Percentiles rank a stretch among this genome's conserved stretches.
phyloP scores from a whole-genome alignment of 495 filamentous ascomycete species.

The Xylaria flabelliformis region DNA sequence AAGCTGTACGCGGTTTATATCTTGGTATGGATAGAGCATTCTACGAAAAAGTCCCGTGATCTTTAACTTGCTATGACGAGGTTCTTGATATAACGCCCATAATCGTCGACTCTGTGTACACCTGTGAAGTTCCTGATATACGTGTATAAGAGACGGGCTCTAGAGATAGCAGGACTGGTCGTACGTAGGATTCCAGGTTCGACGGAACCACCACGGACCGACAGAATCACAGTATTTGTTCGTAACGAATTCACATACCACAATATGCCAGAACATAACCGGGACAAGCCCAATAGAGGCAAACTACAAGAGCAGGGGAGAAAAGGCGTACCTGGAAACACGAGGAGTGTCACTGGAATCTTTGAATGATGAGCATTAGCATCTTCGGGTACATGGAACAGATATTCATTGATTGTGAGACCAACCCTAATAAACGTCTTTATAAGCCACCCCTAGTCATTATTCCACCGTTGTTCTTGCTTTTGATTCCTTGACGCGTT shows the following conservation, averaged over 20 bases:
- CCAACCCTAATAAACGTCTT: constrained; percentile 27
- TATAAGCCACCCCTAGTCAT: neutral
- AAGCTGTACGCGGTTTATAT: neutral
- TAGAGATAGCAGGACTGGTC: neutral
- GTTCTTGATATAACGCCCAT: neutral
- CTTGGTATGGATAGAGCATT: too few species aligned
- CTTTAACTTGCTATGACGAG: neutral
- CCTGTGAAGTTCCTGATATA: neutral
- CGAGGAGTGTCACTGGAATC: constrained; percentile 23
- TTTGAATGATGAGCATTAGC: constrained; percentile 25
- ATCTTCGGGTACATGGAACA: constrained; percentile 23
- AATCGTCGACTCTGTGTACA: too few species aligned
- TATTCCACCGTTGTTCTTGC: too few species aligned
- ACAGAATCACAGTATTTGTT: neutral
- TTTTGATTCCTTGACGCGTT: neutral
- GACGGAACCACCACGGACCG: neutral
- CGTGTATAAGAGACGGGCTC: neutral
- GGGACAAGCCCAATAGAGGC: neutral
- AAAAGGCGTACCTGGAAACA: constrained; percentile 25
- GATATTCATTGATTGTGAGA: constrained; percentile 29
- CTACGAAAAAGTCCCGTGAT: neutral
- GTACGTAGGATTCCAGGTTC: neutral
- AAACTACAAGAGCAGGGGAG: neutral
- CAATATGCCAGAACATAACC: neutral
- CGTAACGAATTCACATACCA: neutral